Evolutionary conservation across 768 basidiomycete genomes (phyloP).

Genomic region (Mycena vulgaris): DNA sequence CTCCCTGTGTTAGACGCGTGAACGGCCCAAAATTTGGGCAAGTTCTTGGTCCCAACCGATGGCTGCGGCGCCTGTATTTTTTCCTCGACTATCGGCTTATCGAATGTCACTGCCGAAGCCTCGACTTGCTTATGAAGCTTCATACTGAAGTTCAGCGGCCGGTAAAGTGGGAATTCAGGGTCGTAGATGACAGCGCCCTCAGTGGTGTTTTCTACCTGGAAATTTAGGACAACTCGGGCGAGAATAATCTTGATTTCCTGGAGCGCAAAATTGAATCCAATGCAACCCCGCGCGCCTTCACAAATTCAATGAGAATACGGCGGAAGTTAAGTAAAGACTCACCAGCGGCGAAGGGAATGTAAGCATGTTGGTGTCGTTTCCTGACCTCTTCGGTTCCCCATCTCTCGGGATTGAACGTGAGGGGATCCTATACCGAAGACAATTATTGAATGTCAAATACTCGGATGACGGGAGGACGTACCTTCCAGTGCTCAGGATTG

Average conservation of each 20-base stretch:
- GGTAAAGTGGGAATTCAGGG: slow-evolving; percentile 31
- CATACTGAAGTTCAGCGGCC: slow-evolving; percentile 36
- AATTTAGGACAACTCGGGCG: slow-evolving; percentile 30
- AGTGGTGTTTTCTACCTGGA: slow-evolving; percentile 31
- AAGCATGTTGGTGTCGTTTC: slow-evolving; percentile 31
- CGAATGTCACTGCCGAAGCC: not conserved
- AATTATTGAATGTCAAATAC: too few relatives aligned
- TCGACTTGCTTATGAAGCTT: slow-evolving; percentile 30
- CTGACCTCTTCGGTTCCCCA: slow-evolving; percentile 33
- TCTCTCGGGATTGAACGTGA: slow-evolving; percentile 35
- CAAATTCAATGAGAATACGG: not conserved
- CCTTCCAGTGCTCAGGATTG: slow-evolving; percentile 36
- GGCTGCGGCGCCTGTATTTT: slow-evolving; percentile 29
- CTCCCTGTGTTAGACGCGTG: slow-evolving; percentile 34
- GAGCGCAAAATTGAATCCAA: slow-evolving; percentile 33
- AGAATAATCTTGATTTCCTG: slow-evolving; percentile 35
- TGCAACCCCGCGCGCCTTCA: slow-evolving; percentile 31
- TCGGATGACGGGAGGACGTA: not conserved
- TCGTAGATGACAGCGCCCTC: slow-evolving; percentile 37
- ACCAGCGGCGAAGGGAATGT: slow-evolving; percentile 34
- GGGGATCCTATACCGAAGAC: slow-evolving; percentile 25
- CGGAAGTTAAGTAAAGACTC: too few relatives aligned
- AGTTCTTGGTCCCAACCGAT: slow-evolving; percentile 6
- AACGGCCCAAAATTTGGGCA: slow-evolving; percentile 33
- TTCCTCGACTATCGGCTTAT: not conserved